Evolutionary conservation across 495 filamentous ascomycete species (phyloP).

Genomic region (Friedmanniomyces simplex): DNA sequence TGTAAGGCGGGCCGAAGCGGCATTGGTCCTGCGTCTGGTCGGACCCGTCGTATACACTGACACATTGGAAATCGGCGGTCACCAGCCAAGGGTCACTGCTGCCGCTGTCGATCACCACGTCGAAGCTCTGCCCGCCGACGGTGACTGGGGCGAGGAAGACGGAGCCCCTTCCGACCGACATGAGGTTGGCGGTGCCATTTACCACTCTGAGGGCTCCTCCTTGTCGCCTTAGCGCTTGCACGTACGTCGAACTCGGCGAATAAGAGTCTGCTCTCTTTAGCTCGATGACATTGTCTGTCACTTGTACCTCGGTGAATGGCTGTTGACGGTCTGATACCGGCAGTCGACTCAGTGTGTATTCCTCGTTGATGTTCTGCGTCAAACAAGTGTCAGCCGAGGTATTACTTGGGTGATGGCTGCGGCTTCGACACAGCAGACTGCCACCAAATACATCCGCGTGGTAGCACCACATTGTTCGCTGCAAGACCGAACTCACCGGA

Average conservation of each 20-base stretch:
- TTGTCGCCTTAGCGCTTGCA: constrained; percentile 6
- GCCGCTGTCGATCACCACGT: constrained; percentile 50
- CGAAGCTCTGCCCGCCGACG: constrained; percentile 38
- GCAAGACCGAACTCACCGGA: not conserved
- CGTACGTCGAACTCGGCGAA: constrained; percentile 6
- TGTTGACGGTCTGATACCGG: not conserved
- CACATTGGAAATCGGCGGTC: constrained; percentile 39
- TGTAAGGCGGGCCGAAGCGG: constrained; percentile 41
- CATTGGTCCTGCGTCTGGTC: constrained; percentile 33
- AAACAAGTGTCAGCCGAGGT: too few species aligned
- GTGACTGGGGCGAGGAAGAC: constrained; percentile 25
- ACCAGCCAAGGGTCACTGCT: constrained; percentile 53
- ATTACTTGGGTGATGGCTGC: too few species aligned
- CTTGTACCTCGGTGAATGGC: constrained; percentile 4
- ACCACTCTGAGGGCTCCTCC: not conserved
- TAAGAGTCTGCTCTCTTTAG: not conserved
- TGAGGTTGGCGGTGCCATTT: constrained; percentile 1
- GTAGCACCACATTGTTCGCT: not conserved
- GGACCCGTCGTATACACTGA: constrained; percentile 26
- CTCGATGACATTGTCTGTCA: constrained; percentile 13
- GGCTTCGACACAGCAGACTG: too few species aligned
- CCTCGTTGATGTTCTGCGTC: not conserved
- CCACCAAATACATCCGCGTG: not conserved
- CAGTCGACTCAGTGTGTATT: constrained; percentile 6
- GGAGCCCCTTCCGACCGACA: not conserved